Percentiles rank a stretch among this genome's conserved stretches.
phyloP scores from a whole-genome alignment of 2,329 filamentous ascomycete genomes.

The Microdochium bolleyi region DNA sequence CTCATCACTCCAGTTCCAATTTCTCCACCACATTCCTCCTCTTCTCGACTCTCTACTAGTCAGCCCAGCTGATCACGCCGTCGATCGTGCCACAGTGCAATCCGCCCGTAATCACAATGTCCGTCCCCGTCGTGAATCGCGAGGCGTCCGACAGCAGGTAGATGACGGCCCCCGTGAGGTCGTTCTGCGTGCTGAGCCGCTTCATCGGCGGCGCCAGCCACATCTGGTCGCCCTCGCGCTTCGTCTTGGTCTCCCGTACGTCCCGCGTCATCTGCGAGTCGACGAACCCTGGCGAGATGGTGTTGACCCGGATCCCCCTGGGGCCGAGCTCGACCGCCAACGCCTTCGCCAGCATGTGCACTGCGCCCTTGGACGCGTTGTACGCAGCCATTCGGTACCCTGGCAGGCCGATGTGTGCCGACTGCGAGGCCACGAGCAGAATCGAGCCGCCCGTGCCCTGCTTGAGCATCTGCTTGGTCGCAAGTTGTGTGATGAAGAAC shows the following conservation, averaged over 20 bases:
- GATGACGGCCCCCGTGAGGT: slow-evolving; percentile 30
- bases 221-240: slow-evolving; percentile 24
- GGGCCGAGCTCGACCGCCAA: slow-evolving; percentile 28
- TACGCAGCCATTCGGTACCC: slow-evolving; percentile 31
- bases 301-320: slow-evolving; percentile 26
- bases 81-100: slow-evolving; percentile 29
- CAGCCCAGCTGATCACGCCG: slow-evolving; percentile 23
- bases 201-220: slow-evolving; percentile 28
- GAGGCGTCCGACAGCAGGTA: slow-evolving; percentile 36
- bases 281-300: slow-evolving; percentile 27
- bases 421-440: slow-evolving; percentile 28
- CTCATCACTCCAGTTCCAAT: too few relatives aligned
- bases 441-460: slow-evolving; percentile 29
- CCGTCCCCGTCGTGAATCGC: slow-evolving; percentile 30
- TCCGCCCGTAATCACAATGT: slow-evolving; percentile 36
- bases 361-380: slow-evolving; percentile 32
- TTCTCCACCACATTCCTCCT: neutral
- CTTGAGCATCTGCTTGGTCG: slow-evolving; percentile 28
- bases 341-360: slow-evolving; percentile 29
- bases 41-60: neutral
- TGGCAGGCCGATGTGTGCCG: slow-evolving; percentile 25
- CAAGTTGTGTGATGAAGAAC: slow-evolving; percentile 30
- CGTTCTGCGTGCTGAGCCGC: slow-evolving; percentile 29
- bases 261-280: slow-evolving; percentile 22
- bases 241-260: slow-evolving; percentile 21